Evolutionary conservation across 164 flowering plant species (phyloP).

Genomic region (Dillenia turbinata): DNA sequence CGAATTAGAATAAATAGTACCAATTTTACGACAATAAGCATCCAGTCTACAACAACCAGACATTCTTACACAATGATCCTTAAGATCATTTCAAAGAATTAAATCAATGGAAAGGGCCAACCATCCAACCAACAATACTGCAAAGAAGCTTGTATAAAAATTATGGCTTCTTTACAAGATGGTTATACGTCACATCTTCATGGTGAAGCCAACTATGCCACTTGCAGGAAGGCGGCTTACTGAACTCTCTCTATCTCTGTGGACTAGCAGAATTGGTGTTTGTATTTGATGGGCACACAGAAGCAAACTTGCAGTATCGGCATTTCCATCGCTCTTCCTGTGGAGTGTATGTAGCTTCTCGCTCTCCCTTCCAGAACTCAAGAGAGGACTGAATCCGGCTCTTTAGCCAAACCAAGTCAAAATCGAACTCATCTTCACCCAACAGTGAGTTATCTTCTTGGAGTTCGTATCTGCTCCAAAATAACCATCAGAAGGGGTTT

Average conservation of each 20-base stretch:
- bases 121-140: too few relatives aligned
- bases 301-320: constrained; percentile 47
- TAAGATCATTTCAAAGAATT: too few relatives aligned
- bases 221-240: too few relatives aligned
- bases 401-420: constrained; percentile 55
- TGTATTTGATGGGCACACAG: constrained; percentile 31
- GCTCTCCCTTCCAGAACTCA: constrained; percentile 69
- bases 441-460: constrained; percentile 69
- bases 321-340: constrained; percentile 86
- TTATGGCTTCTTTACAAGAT: too few relatives aligned
- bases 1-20: too few relatives aligned
- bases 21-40: too few relatives aligned
- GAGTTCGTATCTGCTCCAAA: constrained; percentile 59
- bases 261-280: constrained; percentile 6
- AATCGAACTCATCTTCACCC: constrained; percentile 54
- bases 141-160: too few relatives aligned
- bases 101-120: too few relatives aligned
- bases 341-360: constrained; percentile 52
- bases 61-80: too few relatives aligned
- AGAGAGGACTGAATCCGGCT: constrained; percentile 37
- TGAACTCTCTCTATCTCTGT: not conserved
- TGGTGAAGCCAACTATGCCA: too few relatives aligned
- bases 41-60: too few relatives aligned
- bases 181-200: too few relatives aligned
- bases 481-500: not conserved